Base-by-base conservation (phyloP, 2,329 filamentous ascomycete species). In the Fusarium transvaalense region DNA sequence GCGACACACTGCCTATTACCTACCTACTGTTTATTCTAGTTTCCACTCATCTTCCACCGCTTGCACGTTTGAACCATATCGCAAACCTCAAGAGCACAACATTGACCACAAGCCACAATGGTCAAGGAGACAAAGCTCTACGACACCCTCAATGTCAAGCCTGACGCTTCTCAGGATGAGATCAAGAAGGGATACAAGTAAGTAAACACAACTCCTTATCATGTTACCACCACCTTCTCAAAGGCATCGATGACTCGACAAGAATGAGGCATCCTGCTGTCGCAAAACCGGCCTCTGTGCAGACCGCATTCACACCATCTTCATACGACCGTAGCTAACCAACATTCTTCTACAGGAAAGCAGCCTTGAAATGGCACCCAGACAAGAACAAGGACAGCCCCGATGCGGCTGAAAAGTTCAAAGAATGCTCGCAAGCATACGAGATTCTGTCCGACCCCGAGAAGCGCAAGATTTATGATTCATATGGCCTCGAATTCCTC, bases 301-400 rank as follows among this genome's bases (percentile, higher is more conserved):
- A 52, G 35, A 35, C 50, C 27, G 47, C 21, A 51, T 50, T 38
- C 34, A 25, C 10, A 3, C n/a, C 42, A 34, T 46, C 45, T 35
- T 25, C 17, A 51, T 34, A 25, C 38, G 53, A 57, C 46, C 29
- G 25, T 31, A 37, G 69, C 82, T 84, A 75, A 85, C 79, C 68
- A 75, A 45, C 32, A 48, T 56, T 57, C 14, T 50, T 63, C 39
- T 52, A 61, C 78, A 93, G 92, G 68, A 97, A 97, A 85, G 87
- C 90, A 57, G 95, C 95, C 56, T 82, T 98, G 78, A 97, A 94
- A 82, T 94, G 89, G 82, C 96, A 99, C 77, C 96, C 96, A 9
- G 96, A 99, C 85, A 99, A 98, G 86, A 99, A 98, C 86, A 94
- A 94, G 80, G 91, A 97, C 82, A 94, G 95, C 74, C 89, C 94